Conservation (phyloP, 768 basidiomycete species). For the Tricholoma flavovirens region DNA sequence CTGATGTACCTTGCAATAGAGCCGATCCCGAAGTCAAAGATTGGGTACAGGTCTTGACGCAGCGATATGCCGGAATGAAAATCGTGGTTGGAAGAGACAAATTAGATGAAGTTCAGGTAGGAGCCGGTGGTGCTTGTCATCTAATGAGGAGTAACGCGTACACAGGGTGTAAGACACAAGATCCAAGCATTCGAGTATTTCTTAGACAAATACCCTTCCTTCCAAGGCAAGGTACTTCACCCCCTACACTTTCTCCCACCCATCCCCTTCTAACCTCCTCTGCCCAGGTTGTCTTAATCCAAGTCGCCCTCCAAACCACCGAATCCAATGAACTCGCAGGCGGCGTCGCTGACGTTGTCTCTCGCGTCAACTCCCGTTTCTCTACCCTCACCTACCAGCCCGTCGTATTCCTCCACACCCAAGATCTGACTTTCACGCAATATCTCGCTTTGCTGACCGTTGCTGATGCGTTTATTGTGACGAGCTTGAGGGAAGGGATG, state of each 20-base stretch:
- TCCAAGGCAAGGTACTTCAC: conserved; percentile 56
- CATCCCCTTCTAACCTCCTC: neutral
- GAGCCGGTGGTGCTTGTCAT: conserved; percentile 1
- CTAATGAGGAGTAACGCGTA: neutral
- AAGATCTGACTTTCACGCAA: conserved; percentile 80
- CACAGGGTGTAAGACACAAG: conserved; percentile 73
- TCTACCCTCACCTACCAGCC: conserved; percentile 85
- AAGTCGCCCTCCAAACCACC: conserved; percentile 81
- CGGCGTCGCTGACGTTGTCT: conserved; percentile 67
- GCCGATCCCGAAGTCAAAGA: conserved; percentile 73
- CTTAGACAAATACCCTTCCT: conserved; percentile 74
- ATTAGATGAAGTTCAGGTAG: conserved; percentile 74
- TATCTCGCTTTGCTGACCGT: conserved; percentile 78
- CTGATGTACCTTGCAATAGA: conserved; percentile 26
- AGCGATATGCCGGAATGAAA: conserved; percentile 82
- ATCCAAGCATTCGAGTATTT: conserved; percentile 79
- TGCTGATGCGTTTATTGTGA: conserved; percentile 82
- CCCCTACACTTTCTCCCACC: neutral
- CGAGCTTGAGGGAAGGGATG: conserved; percentile 85
- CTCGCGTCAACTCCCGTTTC: conserved; percentile 78
- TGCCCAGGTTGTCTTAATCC: conserved; percentile 68
- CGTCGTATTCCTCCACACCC: conserved; percentile 78
- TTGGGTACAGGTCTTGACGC: conserved; percentile 74
- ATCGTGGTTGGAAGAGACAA: conserved; percentile 86
- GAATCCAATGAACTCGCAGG: conserved; percentile 70